These are phyloP conservation scores for Centrapalus pauciflorus DNA, from an alignment of 129 eudicot genomes.

Conservation along the genomic window DNA sequence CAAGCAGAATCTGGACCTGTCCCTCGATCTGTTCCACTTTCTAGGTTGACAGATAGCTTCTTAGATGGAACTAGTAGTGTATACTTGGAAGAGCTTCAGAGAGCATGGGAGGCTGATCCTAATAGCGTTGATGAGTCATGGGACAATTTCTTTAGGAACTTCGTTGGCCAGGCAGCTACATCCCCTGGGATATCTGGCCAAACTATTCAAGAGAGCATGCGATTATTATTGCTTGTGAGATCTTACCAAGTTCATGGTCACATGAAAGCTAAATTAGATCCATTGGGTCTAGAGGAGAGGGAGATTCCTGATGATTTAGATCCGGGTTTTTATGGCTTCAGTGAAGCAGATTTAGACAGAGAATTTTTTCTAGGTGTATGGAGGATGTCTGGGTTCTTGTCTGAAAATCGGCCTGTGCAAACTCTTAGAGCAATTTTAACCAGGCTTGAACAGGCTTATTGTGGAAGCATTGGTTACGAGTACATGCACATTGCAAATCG, in stretches of 20 bases:
- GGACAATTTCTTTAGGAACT: constrained; percentile 90
- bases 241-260: constrained; percentile 96
- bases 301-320: constrained; percentile 66
- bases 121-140: constrained; percentile 91
- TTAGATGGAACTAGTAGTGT: constrained; percentile 96
- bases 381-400: constrained; percentile 86
- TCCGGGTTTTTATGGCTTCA: constrained; percentile 69
- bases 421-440: constrained; percentile 73
- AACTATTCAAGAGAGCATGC: constrained; percentile 95
- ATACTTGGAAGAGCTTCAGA: constrained; percentile 88
- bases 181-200: constrained; percentile 90
- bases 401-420: constrained; percentile 97
- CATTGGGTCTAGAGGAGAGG: constrained; percentile 66
- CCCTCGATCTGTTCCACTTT: constrained; percentile 91
- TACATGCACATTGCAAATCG: constrained; percentile 94
- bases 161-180: constrained; percentile 71
- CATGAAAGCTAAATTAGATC: constrained; percentile 86
- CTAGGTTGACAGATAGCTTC: constrained; percentile 80
- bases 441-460: constrained; percentile 94
- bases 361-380: constrained; percentile 94
- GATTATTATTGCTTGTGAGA: constrained; percentile 75
- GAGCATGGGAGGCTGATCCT: constrained; percentile 96
- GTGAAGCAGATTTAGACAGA: constrained; percentile 82
- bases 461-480: constrained; percentile 90
- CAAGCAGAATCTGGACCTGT: constrained; percentile 64